Evolutionary conservation across 2,329 filamentous ascomycete species (phyloP).

Genomic region (Trichophyton schoenleinii): DNA sequence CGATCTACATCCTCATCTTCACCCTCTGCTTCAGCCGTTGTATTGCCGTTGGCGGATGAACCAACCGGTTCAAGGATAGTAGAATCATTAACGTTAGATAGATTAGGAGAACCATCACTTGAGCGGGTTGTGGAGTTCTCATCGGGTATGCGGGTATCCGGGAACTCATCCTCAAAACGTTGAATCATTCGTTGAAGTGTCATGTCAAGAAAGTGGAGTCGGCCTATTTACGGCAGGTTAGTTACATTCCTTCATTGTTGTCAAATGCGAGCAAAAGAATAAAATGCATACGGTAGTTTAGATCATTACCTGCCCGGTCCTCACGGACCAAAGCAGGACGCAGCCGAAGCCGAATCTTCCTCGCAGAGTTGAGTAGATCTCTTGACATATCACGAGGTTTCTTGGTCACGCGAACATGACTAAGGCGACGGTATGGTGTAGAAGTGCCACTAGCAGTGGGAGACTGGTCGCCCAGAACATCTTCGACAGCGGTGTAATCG

Average conservation of each 20-base stretch:
- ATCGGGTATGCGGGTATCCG: slow-evolving; percentile 56
- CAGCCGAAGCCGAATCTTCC: slow-evolving; percentile 73
- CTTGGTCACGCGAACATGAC: slow-evolving; percentile 37
- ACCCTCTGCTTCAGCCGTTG: slow-evolving; percentile 21
- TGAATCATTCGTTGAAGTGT: slow-evolving; percentile 86
- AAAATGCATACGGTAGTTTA: slow-evolving; percentile 57
- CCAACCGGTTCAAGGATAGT: slow-evolving; percentile 2
- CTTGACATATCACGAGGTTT: slow-evolving; percentile 90
- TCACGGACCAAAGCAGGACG: slow-evolving; percentile 73
- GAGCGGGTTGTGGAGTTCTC: slow-evolving; percentile 17
- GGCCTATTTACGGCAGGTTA: slow-evolving; percentile 39
- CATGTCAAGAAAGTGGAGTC: slow-evolving; percentile 72
- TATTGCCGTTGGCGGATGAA: slow-evolving; percentile 29
- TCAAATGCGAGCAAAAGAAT: background rate
- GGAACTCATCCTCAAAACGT: slow-evolving; percentile 92
- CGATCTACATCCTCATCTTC: slow-evolving; percentile 33
- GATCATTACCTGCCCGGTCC: slow-evolving; percentile 55
- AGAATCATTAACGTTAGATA: slow-evolving; percentile 19
- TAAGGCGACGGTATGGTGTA: slow-evolving; percentile 43
- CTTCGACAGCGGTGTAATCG: slow-evolving; percentile 32
- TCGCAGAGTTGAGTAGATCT: slow-evolving; percentile 70
- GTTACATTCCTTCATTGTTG: slow-evolving; percentile 8
- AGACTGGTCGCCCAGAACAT: slow-evolving; percentile 26
- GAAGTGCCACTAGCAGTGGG: slow-evolving; percentile 40
- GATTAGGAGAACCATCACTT: slow-evolving; percentile 22